Conservation (phyloP, 805 yeast genomes). For the Wickerhamomyces queroliae region DNA sequence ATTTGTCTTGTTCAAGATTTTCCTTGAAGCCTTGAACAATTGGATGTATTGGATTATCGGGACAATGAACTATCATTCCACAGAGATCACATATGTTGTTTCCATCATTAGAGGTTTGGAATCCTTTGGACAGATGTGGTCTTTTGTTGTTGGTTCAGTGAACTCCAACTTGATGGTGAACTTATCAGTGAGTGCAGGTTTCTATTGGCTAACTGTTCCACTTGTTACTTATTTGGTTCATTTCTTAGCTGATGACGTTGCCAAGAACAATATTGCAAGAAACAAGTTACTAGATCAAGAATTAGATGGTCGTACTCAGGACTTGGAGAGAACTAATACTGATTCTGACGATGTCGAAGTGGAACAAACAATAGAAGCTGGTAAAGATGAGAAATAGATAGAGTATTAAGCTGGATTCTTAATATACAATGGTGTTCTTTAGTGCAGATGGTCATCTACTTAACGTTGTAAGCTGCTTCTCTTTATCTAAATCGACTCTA, state of each 20-base stretch:
- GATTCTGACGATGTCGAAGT: too few species aligned
- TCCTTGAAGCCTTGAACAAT: constrained; percentile 18
- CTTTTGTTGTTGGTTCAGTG: constrained; percentile 19
- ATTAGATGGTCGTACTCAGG: too few species aligned
- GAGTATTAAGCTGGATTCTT: too few species aligned
- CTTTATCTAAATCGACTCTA: too few species aligned
- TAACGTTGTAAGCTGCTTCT: too few species aligned
- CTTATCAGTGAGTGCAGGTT: constrained; percentile 20
- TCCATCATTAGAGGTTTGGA: constrained; percentile 21
- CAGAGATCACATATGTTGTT: constrained; percentile 16
- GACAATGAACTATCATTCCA: constrained; percentile 12
- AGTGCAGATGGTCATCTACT: too few species aligned
- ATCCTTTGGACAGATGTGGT: constrained; percentile 17
- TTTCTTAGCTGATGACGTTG: constrained; percentile 6
- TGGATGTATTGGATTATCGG: constrained; percentile 24
- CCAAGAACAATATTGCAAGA: too few species aligned
- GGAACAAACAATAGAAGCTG: too few species aligned
- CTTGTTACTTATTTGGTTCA: constrained; percentile 7
- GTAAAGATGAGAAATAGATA: too few species aligned
- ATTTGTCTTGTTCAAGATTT: constrained; percentile 18
- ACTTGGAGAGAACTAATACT: too few species aligned
- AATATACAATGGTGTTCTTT: too few species aligned
- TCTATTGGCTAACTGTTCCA: constrained; percentile 14
- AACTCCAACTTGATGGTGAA: constrained; percentile 19
- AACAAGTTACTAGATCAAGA: too few species aligned